A percentile compares a stretch with the other conserved stretches of the same genome.
These are phyloP conservation scores for Fusarium luffae DNA, from an alignment of 2,329 filamentous ascomycete species.

Conservation along the genomic window DNA sequence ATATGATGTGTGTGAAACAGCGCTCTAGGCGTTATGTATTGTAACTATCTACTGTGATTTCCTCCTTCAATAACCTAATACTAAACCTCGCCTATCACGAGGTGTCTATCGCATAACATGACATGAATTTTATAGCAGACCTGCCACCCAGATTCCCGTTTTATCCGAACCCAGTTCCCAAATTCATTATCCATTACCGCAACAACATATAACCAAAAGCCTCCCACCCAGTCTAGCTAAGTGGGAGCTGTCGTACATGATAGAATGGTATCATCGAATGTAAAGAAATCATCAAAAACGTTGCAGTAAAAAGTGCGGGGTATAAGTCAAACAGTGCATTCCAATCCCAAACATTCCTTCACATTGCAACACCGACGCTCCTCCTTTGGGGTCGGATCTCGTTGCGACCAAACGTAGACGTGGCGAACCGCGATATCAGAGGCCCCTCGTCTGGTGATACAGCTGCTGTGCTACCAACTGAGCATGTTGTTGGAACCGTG, in stretches of 20 bases:
- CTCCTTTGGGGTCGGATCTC: slow-evolving; percentile 29
- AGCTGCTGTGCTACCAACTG: slow-evolving; percentile 58
- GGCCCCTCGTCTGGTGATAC: slow-evolving; percentile 52
- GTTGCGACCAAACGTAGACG: slow-evolving; percentile 46
- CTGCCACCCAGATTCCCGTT: slow-evolving; percentile 21
- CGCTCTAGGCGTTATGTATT: slow-evolving; percentile 15
- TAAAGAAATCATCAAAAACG: slow-evolving; percentile 38
- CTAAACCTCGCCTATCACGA: neutral
- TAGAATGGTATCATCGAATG: slow-evolving; percentile 44
- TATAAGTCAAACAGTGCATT: slow-evolving; percentile 28
- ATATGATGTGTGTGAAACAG: neutral
- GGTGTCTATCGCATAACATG: slow-evolving; percentile 8
- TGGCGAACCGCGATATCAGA: slow-evolving; percentile 50
- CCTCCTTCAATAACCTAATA: neutral
- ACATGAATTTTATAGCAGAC: slow-evolving; percentile 34
- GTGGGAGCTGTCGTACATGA: slow-evolving; percentile 2
- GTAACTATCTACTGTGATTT: slow-evolving; percentile 3
- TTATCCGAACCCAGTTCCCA: slow-evolving; percentile 1
- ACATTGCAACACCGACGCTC: slow-evolving; percentile 48
- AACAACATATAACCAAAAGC: slow-evolving; percentile 13
- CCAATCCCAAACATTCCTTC: slow-evolving; percentile 25
- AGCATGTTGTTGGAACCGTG: slow-evolving; percentile 61
- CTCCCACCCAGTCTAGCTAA: slow-evolving; percentile 37
- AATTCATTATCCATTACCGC: slow-evolving; percentile 22
- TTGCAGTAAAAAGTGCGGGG: slow-evolving; percentile 31